Evolutionary conservation across 1,139 yeast genomes (phyloP).

Genomic region (Kodamaea ohmeri): DNA sequence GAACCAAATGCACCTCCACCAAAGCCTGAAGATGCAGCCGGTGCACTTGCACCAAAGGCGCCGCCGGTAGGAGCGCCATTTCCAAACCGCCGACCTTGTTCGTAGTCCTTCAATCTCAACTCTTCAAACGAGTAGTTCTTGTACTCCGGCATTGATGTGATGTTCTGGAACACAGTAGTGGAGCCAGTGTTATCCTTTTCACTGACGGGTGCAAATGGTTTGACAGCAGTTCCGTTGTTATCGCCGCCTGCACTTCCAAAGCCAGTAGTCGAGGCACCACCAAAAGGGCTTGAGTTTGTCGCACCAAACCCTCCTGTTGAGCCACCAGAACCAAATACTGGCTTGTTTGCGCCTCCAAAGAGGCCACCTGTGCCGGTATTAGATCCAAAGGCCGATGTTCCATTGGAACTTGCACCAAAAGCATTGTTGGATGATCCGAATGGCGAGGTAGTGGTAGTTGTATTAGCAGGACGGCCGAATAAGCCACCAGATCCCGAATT

Average conservation of each 20-base stretch:
- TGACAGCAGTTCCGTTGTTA: conserved; percentile 69
- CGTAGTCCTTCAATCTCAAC: conserved; percentile 83
- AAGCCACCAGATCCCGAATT: conserved; percentile 10
- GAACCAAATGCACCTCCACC: conserved; percentile 17
- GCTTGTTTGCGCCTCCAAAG: conserved; percentile 25
- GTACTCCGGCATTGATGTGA: conserved; percentile 89
- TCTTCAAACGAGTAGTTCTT: conserved; percentile 80
- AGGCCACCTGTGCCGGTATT: conserved; percentile 22
- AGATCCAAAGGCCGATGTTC: conserved; percentile 18
- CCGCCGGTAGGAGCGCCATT: conserved; percentile 25
- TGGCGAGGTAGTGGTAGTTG: conserved; percentile 11
- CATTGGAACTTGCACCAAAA: conserved; percentile 38
- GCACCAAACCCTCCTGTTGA: conserved; percentile 16
- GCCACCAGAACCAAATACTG: conserved; percentile 23
- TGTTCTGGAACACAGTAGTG: conserved; percentile 65
- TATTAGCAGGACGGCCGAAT: conserved; percentile 10
- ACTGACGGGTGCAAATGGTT: conserved; percentile 59
- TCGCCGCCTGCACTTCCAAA: conserved; percentile 32
- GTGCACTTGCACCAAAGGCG: conserved; percentile 10
- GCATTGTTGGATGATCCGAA: conserved; percentile 29
- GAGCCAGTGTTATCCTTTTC: conserved; percentile 73
- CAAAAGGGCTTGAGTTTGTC: conserved; percentile 24
- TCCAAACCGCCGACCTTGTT: conserved; percentile 67
- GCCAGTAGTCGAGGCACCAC: conserved; percentile 21
- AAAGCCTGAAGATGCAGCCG: conserved; percentile 17